These are phyloP conservation scores for Aspergillus cristatus DNA, from an alignment of 495 filamentous ascomycete species.

Conservation along the genomic window DNA sequence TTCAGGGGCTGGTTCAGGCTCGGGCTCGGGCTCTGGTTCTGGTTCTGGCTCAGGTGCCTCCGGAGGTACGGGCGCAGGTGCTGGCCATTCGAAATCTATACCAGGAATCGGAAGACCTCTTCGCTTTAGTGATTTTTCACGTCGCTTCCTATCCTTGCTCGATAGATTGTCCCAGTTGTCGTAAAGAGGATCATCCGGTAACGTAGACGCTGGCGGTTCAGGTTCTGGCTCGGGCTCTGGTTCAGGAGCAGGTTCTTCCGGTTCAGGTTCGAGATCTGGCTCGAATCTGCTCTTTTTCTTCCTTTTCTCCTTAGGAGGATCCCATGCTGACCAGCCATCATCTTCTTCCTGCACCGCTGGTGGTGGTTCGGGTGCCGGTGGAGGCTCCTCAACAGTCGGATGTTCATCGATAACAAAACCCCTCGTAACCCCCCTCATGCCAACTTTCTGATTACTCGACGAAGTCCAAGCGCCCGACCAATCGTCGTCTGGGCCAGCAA, in stretches of 20 bases:
- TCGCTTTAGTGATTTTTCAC: neutral
- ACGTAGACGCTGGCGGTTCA: constrained; percentile 14
- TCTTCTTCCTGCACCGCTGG: constrained; percentile 11
- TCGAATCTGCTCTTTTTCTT: constrained; percentile 8
- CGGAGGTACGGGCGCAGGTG: constrained; percentile 9
- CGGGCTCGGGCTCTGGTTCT: constrained; percentile 17
- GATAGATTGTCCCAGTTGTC: neutral
- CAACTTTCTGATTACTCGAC: neutral
- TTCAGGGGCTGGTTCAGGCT: constrained; percentile 4
- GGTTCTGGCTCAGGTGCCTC: constrained; percentile 16
- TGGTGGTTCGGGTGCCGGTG: constrained; percentile 1
- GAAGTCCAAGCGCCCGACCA: constrained; percentile 2
- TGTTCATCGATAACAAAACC: neutral
- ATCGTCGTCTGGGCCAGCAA: constrained; percentile 1
- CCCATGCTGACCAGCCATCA: constrained; percentile 22
- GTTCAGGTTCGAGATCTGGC: constrained; percentile 11
- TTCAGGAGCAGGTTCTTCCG: constrained; percentile 17
- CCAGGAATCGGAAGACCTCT: neutral
- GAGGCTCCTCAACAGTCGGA: constrained; percentile 1
- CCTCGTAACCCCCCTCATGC: neutral
- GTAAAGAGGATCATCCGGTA: neutral
- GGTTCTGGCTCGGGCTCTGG: constrained; percentile 20
- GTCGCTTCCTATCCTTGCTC: constrained; percentile 14
- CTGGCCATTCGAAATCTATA: neutral
- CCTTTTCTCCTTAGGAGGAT: constrained; percentile 15